Evolutionary conservation across 345 rosid genomes (phyloP).

Genomic region (Jatropha curcas): DNA sequence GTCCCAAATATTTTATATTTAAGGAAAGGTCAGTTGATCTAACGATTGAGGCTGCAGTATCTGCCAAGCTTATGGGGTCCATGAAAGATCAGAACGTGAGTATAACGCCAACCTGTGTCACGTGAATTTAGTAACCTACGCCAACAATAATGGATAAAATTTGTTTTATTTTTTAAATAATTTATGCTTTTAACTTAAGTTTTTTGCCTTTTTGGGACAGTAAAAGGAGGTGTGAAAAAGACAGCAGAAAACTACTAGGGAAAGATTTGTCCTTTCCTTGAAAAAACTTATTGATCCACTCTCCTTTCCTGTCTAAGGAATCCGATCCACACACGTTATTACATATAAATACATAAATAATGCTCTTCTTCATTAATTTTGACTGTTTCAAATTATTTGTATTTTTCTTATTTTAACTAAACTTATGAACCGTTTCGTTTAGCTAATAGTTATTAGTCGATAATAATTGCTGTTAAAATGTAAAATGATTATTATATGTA

Average conservation of each 20-base stretch:
- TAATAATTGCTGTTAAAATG: too few relatives aligned
- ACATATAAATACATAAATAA: too few relatives aligned
- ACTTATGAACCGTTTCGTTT: too few relatives aligned
- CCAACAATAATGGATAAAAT: background rate
- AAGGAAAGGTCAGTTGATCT: slow-evolving; percentile 9
- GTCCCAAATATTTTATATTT: background rate
- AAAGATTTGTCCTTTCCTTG: slow-evolving; percentile 28
- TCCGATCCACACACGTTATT: too few relatives aligned
- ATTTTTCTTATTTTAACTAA: too few relatives aligned
- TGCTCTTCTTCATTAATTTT: too few relatives aligned
- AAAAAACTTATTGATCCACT: background rate
- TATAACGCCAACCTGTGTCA: background rate
- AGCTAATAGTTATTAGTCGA: too few relatives aligned
- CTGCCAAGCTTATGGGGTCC: background rate
- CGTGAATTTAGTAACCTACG: background rate
- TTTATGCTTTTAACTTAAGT: too few relatives aligned
- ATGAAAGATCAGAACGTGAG: background rate
- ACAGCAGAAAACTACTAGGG: slow-evolving; percentile 20
- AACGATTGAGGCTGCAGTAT: slow-evolving; percentile 20
- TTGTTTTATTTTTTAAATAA: too few relatives aligned
- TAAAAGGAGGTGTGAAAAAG: background rate
- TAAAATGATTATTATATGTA: too few relatives aligned
- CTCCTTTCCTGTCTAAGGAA: too few relatives aligned
- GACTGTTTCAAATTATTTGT: too few relatives aligned
- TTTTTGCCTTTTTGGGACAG: background rate